phyloP scores from a whole-genome alignment of 2,329 filamentous ascomycete genomes.

The Aspergillus chevalieri region DNA sequence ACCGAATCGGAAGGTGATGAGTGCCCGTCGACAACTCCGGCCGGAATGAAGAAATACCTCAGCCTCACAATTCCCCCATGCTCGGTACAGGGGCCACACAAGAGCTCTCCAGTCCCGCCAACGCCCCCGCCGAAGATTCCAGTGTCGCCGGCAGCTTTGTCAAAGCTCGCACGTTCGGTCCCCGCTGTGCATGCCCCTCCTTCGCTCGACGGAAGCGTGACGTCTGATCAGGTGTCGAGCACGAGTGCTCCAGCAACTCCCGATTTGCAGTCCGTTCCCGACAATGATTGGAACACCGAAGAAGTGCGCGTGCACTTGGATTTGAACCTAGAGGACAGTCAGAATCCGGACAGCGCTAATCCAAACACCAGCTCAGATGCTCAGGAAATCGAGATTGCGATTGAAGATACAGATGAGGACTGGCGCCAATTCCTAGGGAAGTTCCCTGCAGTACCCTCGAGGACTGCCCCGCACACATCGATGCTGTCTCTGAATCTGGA shows the following conservation, averaged over 20 bases:
- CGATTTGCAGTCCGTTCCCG: constrained; percentile 54
- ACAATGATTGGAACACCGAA: constrained; percentile 54
- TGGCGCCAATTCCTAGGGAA: constrained; percentile 52
- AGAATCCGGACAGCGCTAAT: constrained; percentile 18
- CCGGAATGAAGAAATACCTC: constrained; percentile 49
- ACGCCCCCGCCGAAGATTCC: constrained; percentile 54
- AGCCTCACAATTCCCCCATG: constrained; percentile 55
- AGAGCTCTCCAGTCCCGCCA: constrained; percentile 42
- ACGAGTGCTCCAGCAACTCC: constrained; percentile 83
- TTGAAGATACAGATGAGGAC: constrained; percentile 41
- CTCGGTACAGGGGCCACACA: constrained; percentile 49
- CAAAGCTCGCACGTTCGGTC: constrained; percentile 63
- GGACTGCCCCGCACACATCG: constrained; percentile 11
- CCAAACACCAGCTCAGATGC: constrained; percentile 21
- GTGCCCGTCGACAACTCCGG: constrained; percentile 46
- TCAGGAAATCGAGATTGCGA: constrained; percentile 30
- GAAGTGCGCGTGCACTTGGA: constrained; percentile 31
- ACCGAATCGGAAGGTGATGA: constrained; percentile 58
- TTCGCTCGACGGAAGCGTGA: constrained; percentile 81
- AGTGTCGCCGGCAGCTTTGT: constrained; percentile 69
- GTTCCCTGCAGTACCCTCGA: constrained; percentile 35
- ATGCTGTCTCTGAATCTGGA: constrained; percentile 12
- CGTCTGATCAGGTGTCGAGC: constrained; percentile 77
- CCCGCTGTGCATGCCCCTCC: constrained; percentile 75
- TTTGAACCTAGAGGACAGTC: constrained; percentile 18